Conservation (phyloP, 176 grass and related monocot genomes). For the Aegilops bicornis region DNA sequence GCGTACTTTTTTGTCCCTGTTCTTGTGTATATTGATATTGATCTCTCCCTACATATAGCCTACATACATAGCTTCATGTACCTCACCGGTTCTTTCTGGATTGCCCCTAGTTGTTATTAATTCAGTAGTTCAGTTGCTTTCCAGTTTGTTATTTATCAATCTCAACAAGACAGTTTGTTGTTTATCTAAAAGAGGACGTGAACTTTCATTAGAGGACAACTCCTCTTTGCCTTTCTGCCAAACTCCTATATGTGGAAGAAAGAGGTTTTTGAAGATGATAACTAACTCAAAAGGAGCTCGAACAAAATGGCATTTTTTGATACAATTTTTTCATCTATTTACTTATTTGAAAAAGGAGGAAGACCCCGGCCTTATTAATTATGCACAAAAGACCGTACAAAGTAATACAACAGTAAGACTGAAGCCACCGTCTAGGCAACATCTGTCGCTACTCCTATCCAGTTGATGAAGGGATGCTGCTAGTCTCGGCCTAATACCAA, state of each 20-base stretch:
- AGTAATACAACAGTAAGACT: no score
- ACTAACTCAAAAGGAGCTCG: neutral
- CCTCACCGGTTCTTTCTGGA: neutral
- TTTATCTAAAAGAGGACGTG: constrained; percentile 15
- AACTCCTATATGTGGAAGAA: constrained; percentile 37
- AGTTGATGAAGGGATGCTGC: no score
- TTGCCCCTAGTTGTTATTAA: constrained; percentile 33
- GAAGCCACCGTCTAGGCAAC: no score
- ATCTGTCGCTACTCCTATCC: no score
- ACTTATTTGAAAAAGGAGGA: no score
- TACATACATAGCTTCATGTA: constrained; percentile 24
- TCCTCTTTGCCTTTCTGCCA: constrained; percentile 33
- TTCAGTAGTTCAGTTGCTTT: constrained; percentile 5
- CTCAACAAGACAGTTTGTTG: neutral
- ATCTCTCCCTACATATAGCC: neutral
- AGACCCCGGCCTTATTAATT: no score
- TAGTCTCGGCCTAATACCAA: no score
- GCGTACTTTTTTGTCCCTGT: neutral
- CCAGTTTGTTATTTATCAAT: neutral
- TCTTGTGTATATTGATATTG: neutral
- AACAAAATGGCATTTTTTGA: no score
- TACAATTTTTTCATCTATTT: no score
- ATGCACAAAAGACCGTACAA: no score
- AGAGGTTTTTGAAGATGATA: neutral
- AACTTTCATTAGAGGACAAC: constrained; percentile 30